Evolutionary conservation across 768 basidiomycete species (phyloP).

Genomic region (Mrakia frigida): DNA sequence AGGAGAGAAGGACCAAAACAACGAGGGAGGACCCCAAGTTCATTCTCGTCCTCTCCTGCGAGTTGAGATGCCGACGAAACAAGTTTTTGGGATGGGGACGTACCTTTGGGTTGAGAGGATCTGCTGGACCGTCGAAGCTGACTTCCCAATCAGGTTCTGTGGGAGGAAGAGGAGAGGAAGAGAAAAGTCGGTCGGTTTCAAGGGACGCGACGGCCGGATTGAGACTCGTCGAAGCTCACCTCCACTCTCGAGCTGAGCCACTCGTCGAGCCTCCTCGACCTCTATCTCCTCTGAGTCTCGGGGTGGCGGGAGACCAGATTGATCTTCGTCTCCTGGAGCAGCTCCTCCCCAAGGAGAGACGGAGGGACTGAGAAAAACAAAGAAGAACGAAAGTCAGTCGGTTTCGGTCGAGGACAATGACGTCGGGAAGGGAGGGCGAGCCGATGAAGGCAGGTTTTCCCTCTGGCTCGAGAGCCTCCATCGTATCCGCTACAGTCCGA

Average conservation of each 20-base stretch:
- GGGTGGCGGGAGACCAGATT: slow-evolving; percentile 21
- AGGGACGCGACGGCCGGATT: neutral
- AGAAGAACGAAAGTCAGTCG: neutral
- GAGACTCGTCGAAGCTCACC: neutral
- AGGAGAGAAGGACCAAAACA: neutral
- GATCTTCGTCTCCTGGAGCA: slow-evolving; percentile 25
- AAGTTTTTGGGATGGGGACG: neutral
- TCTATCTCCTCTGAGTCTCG: slow-evolving; percentile 15
- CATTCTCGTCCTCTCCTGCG: neutral
- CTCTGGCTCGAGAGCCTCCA: neutral
- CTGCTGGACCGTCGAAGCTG: slow-evolving; percentile 23
- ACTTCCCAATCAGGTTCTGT: slow-evolving; percentile 22
- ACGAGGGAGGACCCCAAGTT: neutral
- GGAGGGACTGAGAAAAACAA: slow-evolving; percentile 1
- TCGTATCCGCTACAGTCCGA: neutral
- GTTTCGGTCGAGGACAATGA: neutral
- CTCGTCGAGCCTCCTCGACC: slow-evolving; percentile 12
- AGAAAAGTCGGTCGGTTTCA: neutral
- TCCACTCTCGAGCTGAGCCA: slow-evolving; percentile 10
- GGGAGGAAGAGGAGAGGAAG: neutral
- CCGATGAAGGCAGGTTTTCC: neutral
- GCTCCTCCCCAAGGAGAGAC: slow-evolving; percentile 16
- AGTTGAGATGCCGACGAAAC: neutral
- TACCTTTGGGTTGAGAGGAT: slow-evolving; percentile 26
- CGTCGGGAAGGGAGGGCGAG: neutral